Evolutionary conservation across 805 yeast species (phyloP), one percentile per base, ranked within the genome.

Genomic region (Schwanniomyces pseudopolymorphus): DNA sequence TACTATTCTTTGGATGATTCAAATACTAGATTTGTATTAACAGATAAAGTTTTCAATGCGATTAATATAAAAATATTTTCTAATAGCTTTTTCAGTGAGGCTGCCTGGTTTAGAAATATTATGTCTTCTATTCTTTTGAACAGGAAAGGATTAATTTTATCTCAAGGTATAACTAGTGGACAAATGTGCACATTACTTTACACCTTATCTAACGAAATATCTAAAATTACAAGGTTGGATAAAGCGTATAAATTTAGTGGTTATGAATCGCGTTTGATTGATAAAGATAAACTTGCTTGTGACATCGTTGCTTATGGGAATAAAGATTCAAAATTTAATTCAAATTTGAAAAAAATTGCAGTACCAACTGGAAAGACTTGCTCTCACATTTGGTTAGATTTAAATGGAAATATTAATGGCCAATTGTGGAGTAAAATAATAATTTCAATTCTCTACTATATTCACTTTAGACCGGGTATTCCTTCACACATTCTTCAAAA

Each of bases 241-340:
- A 77, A 77, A 43, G 65, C 75, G 8, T 73, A 79, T 47, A 73
- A 69, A 13, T 72, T 79, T 43, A 72, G 75, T 28, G 84, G 88
- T 10, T 91, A 90, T 59, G 85, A 85, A 33, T 86, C 96, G 1
- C 77, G 96, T 50, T 71, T 80, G 16, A 78, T 87, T 35, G 95
- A 88, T 50, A 80, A 84, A 52, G 80, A 75, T 36, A 83, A 74
- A 60, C 75, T 79, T 41, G 89, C 78, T 56, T 85, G 83, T 59
- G 96, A 80, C 58, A 80, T 83, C 20, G 72, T 79, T 19, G 60
- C 77, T 19, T 66, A 69, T 44, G 46, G 57, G n/a, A 22, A 42
- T 16, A 20, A 46, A 5, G 43, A 51, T 40, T 45, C 55, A 45
- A 33, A 51, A 7, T 51, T 39, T n/a, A 24, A 27, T 17, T 14